phyloP scores from a whole-genome alignment of 306 rosid genomes.

The Medicago lupulina region DNA sequence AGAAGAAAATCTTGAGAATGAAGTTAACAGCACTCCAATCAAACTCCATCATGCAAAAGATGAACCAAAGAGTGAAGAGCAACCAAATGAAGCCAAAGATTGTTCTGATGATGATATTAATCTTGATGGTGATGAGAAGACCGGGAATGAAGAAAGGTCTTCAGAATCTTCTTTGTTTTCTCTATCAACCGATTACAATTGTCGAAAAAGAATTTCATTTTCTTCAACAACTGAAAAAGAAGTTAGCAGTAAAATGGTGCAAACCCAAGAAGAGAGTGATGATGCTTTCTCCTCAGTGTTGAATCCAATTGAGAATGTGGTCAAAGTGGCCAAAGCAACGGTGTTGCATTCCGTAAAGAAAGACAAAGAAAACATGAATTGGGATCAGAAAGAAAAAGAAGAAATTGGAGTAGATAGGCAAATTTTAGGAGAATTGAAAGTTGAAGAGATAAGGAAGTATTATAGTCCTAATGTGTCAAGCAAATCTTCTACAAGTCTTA shows the following conservation, averaged over 20 bases:
- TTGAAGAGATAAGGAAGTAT: constrained; percentile 56
- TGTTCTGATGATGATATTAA: too few species aligned
- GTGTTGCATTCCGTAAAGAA: constrained; percentile 16
- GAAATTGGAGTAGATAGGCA: constrained; percentile 54
- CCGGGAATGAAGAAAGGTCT: constrained; percentile 56
- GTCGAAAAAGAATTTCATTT: constrained; percentile 45
- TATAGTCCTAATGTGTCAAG: constrained; percentile 31
- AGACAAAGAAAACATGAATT: constrained; percentile 68
- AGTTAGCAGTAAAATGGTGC: constrained; percentile 53
- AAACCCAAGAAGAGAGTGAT: constrained; percentile 17
- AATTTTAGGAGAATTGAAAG: constrained; percentile 66
- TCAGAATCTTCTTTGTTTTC: constrained; percentile 88
- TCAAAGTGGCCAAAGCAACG: constrained; percentile 47
- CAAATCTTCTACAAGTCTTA: constrained; percentile 51
- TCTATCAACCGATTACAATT: constrained; percentile 51
- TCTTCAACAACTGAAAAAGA: constrained; percentile 44
- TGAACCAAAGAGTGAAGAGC: constrained; percentile 15
- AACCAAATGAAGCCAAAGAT: too few species aligned
- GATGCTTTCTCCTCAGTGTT: constrained; percentile 42
- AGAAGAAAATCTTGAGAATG: constrained; percentile 17
- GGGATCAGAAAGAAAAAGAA: background rate
- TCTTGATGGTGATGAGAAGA: too few species aligned
- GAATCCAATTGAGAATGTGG: constrained; percentile 67
- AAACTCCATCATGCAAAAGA: background rate
- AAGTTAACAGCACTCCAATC: constrained; percentile 50